A percentile compares a stretch with the other conserved stretches of the same genome.
Evolutionary conservation across 805 yeast genomes (phyloP).

Genomic region (Ogataea haglerorum): DNA sequence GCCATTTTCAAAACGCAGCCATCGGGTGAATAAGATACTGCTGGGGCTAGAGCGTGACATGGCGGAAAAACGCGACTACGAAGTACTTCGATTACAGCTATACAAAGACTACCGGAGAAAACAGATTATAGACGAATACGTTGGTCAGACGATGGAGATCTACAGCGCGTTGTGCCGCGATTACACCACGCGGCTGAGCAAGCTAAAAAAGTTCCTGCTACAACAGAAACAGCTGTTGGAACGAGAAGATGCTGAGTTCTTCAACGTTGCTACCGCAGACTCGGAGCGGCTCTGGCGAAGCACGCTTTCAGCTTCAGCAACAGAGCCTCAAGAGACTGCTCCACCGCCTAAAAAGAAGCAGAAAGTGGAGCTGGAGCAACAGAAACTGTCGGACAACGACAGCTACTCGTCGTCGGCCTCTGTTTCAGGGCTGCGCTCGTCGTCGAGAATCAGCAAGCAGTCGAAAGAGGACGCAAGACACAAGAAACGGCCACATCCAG

Average conservation of each 20-base stretch:
- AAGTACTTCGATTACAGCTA: slow-evolving; percentile 26
- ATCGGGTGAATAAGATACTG: slow-evolving; percentile 8
- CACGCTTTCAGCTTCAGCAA: background rate
- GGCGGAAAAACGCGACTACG: slow-evolving; percentile 33
- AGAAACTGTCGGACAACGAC: slow-evolving; percentile 10
- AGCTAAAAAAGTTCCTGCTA: slow-evolving; percentile 31
- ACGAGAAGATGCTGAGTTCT: slow-evolving; percentile 25
- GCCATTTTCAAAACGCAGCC: slow-evolving; percentile 12
- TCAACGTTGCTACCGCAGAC: slow-evolving; percentile 30
- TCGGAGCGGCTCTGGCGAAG: slow-evolving; percentile 33
- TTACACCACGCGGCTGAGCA: slow-evolving; percentile 29
- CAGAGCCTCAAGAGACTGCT: background rate
- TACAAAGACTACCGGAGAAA: slow-evolving; percentile 26
- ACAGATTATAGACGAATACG: slow-evolving; percentile 24
- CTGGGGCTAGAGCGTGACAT: slow-evolving; percentile 30
- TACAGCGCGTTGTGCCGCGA: slow-evolving; percentile 28
- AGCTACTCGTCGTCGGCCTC: slow-evolving; percentile 16
- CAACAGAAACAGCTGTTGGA: slow-evolving; percentile 29
- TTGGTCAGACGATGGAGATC: slow-evolving; percentile 25
- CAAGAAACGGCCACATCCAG: background rate
- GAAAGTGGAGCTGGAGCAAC: slow-evolving; percentile 5
- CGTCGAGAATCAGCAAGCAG: slow-evolving; percentile 13
- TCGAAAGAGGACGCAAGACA: slow-evolving; percentile 5
- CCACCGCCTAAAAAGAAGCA: slow-evolving; percentile 2
- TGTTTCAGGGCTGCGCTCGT: slow-evolving; percentile 5